Evolutionary conservation across 1,284 basidiomycete species (phyloP), one percentile per base, ranked within the genome.

Genomic region (Cystobasidiaceae sp.): DNA sequence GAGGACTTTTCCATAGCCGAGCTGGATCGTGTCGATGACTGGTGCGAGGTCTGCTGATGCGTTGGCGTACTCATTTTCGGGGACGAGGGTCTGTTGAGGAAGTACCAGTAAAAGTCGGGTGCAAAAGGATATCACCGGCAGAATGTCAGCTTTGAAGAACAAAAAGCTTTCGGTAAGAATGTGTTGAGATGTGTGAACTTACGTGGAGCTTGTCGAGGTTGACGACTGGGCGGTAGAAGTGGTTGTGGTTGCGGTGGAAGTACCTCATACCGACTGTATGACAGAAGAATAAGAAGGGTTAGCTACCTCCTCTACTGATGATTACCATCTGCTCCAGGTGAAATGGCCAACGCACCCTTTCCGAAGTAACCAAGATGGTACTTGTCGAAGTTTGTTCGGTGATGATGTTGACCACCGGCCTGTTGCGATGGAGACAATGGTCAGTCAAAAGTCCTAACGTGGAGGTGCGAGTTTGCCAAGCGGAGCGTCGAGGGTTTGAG

Each of bases 331-430:
- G 9, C 13, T n/a, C 37, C 37, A 7, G 37, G 25, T 44, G 48
- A 41, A 21, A 51, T 13, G n/a, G n/a, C n/a, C 45, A 17, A 33
- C 63, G 90, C 90, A 77, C 93, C 91, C 82, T 97, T 97, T 83
- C 92, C 92, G 79, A 94, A 97, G 89, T 96, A 96, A 89, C 92
- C 93, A 79, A 89, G 89, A 81, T 96, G 92, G 87, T 89, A 94
- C 64, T 79, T 80, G 73, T 79, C 80, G 68, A 81, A 77, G 76
- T 80, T 81, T 76, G 81, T 83, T 69, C 94, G 84, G 87, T 98
- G 96, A 84, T 98, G 94, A 83, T 97, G 94, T 82, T 88, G 85
- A 86, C 96, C 94, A 93, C 94, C 96, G 82, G 94, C 94, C 69
- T 72, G 63, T 63, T 23, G n/a, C 19, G 25, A 25, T 39, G 55